Conservation (phyloP, 306 rosid genomes). For the Inga laurina region DNA sequence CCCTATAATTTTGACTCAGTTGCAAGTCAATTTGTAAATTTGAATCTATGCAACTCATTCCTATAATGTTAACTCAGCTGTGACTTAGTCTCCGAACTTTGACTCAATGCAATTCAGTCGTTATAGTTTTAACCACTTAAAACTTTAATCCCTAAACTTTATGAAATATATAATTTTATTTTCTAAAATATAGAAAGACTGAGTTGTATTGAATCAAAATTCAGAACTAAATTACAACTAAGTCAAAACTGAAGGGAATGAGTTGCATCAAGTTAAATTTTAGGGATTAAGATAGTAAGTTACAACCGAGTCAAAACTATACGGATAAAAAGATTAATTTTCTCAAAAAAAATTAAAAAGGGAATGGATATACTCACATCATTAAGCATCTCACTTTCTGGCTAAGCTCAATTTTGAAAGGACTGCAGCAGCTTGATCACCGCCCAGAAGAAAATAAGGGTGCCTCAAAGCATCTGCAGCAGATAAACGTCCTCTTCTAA, state of each 20-base stretch:
- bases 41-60: neutral
- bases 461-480: slow-evolving; percentile 87
- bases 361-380: slow-evolving; percentile 30
- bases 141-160: neutral
- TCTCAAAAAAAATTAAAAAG: neutral
- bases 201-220: no score
- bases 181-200: neutral
- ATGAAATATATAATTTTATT: no score
- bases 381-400: slow-evolving; percentile 48
- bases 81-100: no score
- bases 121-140: no score
- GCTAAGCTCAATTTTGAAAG: slow-evolving; percentile 72
- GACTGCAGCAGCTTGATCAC: slow-evolving; percentile 92
- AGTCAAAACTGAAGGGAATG: no score
- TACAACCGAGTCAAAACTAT: no score
- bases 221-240: no score
- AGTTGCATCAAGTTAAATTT: no score
- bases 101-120: neutral
- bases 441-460: slow-evolving; percentile 87
- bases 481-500: slow-evolving; percentile 77
- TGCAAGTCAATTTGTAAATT: neutral
- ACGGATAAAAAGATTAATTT: neutral
- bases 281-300: no score
- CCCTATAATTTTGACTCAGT: neutral
- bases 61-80: neutral